Evolutionary conservation across 352 stramenopile genomes (phyloP).

Genomic region (Globisporangium polare): DNA sequence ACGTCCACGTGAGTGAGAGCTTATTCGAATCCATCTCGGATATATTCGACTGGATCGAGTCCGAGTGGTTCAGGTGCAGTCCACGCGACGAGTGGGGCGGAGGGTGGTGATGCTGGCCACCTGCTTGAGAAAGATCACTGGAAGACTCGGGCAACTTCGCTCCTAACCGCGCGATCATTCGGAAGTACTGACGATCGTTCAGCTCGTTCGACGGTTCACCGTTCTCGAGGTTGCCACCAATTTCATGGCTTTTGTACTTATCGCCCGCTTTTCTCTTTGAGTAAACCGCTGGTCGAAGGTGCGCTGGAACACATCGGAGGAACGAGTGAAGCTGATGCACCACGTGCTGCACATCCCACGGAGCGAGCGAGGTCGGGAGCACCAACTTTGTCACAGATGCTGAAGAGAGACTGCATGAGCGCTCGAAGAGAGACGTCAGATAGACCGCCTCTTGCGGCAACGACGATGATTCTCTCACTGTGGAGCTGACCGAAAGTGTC

Average conservation of each 20-base stretch:
- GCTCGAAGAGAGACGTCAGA: constrained; percentile 50
- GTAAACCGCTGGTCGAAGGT: constrained; percentile 46
- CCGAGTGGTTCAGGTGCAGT: constrained; percentile 26
- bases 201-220: constrained; percentile 2
- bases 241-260: constrained; percentile 18
- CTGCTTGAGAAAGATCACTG: not conserved
- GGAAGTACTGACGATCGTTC: constrained; percentile 8
- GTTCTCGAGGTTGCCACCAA: not conserved
- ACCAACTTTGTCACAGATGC: constrained; percentile 58
- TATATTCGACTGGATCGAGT: constrained; percentile 72
- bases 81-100: not conserved
- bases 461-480: not conserved
- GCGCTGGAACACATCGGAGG: constrained; percentile 46
- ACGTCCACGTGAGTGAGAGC: constrained; percentile 30
- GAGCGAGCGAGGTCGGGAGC: constrained; percentile 36
- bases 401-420: constrained; percentile 35
- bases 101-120: not conserved
- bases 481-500: not conserved
- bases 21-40: constrained; percentile 60
- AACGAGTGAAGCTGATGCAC: constrained; percentile 50
- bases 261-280: constrained; percentile 27
- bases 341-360: constrained; percentile 61
- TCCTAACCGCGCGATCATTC: constrained; percentile 16
- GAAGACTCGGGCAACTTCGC: not conserved
- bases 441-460: constrained; percentile 29